Evolutionary conservation across 2,329 filamentous ascomycete species (phyloP).

Genomic region (Cercospora sesami): DNA sequence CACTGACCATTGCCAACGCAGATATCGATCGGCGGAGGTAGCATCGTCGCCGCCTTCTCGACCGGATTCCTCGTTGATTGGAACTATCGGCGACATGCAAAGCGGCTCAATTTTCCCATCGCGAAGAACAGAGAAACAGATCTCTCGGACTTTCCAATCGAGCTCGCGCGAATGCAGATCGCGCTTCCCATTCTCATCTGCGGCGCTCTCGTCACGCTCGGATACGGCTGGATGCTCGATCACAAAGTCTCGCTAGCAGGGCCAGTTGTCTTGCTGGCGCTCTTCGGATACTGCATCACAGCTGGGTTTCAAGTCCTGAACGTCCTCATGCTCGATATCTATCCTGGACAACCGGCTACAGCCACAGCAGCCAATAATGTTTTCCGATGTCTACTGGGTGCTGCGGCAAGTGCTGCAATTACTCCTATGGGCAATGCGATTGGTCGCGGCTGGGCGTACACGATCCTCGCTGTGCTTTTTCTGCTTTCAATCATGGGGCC

Average conservation of each 20-base stretch:
- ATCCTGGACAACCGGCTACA: conserved; percentile 44
- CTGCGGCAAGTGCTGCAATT: conserved; percentile 44
- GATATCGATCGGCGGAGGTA: conserved; percentile 46
- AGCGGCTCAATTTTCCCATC: conserved; percentile 37
- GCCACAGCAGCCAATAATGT: conserved; percentile 50
- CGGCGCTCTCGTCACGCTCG: conserved; percentile 38
- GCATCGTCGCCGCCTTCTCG: conserved; percentile 43
- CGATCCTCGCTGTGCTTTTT: conserved; percentile 38
- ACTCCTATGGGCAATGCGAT: conserved; percentile 43
- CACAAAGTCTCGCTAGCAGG: conserved; percentile 33
- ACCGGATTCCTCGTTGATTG: conserved; percentile 47
- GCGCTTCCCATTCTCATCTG: conserved; percentile 42
- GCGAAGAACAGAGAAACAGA: conserved; percentile 41
- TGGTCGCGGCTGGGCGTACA: conserved; percentile 39
- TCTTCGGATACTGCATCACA: conserved; percentile 41
- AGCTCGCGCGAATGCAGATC: conserved; percentile 46
- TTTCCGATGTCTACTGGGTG: conserved; percentile 47
- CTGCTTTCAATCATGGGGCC: conserved; percentile 23
- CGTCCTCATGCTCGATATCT: conserved; percentile 51
- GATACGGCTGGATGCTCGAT: conserved; percentile 47
- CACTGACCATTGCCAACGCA: neutral
- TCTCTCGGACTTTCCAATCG: conserved; percentile 46
- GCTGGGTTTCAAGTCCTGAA: conserved; percentile 48
- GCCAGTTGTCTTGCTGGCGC: conserved; percentile 33
- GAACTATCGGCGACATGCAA: conserved; percentile 45